Conservation (phyloP, 2,329 filamentous ascomycete genomes). For the Alternaria sp. region DNA sequence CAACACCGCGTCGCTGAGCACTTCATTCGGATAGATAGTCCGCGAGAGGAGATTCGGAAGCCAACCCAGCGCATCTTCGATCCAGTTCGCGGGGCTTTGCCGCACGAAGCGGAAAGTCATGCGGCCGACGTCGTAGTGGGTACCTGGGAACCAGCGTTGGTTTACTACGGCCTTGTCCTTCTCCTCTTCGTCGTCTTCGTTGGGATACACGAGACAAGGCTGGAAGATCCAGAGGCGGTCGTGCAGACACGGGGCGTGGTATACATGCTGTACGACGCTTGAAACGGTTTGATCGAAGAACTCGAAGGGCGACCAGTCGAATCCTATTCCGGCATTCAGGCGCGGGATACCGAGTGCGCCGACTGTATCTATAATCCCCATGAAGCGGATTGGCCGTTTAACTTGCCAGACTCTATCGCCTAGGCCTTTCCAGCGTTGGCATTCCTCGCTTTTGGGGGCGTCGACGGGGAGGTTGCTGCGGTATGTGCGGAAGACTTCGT, state of each 20-base stretch:
- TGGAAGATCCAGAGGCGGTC: slow-evolving; percentile 46
- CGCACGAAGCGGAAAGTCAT: slow-evolving; percentile 45
- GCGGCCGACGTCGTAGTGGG: slow-evolving; percentile 47
- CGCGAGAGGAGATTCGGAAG: slow-evolving; percentile 35
- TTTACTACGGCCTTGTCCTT: slow-evolving; percentile 22
- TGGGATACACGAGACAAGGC: slow-evolving; percentile 17
- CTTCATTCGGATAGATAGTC: slow-evolving; percentile 42
- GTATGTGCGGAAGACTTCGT: slow-evolving; percentile 44
- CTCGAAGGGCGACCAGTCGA: slow-evolving; percentile 46
- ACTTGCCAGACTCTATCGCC: slow-evolving; percentile 35
- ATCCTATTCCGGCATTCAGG: slow-evolving; percentile 43
- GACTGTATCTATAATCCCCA: slow-evolving; percentile 46
- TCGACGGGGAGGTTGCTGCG: slow-evolving; percentile 36
- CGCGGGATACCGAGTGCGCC: slow-evolving; percentile 43
- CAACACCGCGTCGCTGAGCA: slow-evolving; percentile 40
- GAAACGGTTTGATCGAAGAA: slow-evolving; percentile 46
- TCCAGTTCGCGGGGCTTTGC: slow-evolving; percentile 31
- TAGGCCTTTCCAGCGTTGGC: slow-evolving; percentile 23
- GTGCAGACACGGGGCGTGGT: slow-evolving; percentile 42
- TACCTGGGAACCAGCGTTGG: slow-evolving; percentile 47
- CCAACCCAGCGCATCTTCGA: slow-evolving; percentile 35
- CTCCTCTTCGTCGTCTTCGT: slow-evolving; percentile 5
- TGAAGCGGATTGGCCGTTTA: slow-evolving; percentile 38
- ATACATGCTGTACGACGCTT: slow-evolving; percentile 41
- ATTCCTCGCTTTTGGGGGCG: slow-evolving; percentile 32